Evolutionary conservation across 2,329 filamentous ascomycete genomes (phyloP), one percentile per base, ranked within the genome.

Genomic region (Penicillium frequentans): DNA sequence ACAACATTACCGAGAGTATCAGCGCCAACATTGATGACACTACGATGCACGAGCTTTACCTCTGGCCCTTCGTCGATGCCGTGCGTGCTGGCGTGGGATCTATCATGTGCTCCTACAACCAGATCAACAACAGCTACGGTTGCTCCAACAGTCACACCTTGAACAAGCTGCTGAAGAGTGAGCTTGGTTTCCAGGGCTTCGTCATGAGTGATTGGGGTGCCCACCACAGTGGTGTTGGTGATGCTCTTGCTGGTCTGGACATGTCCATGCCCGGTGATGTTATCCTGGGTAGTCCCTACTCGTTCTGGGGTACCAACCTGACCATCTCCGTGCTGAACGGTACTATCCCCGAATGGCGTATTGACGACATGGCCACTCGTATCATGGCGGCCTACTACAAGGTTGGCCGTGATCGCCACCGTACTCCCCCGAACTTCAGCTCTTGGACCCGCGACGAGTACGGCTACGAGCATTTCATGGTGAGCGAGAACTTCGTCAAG

Each of bases 321-420:
- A 97, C 93, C 2, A 79, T 96, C 48, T 90, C 90, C 1, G 87
- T 97, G 6, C 75, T 96, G 65, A 97, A 98, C 70, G 93, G 93
- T 35, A 96, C 92, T 1, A 79, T 98, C 31, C 91, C 93, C 1
- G 86, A 90, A 64, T 96, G 90, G 84, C 86, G 93, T 50, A 73
- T 98, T 10, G 93, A 97, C 65, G 95, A 98, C 70, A 96, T 96
- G 88, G 90, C 86, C 5, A 89, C 91, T 74, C 87, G 95, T 66
- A 96, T 88, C 69, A 84, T 88, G 76, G 80, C 86, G 51, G 84
- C 84, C 3, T 88, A 84, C 72, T 88, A 85, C 73, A 84, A 83
- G 64, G 84, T 88, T 49, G 84, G 83, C 56, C 83, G 84, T 52
- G 82, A 85, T 55, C 72, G 72, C 43, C 67, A 73, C 62, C 71